Evolutionary conservation across 208 protist species (phyloP).

Genomic region (Trichomonas tenax): DNA sequence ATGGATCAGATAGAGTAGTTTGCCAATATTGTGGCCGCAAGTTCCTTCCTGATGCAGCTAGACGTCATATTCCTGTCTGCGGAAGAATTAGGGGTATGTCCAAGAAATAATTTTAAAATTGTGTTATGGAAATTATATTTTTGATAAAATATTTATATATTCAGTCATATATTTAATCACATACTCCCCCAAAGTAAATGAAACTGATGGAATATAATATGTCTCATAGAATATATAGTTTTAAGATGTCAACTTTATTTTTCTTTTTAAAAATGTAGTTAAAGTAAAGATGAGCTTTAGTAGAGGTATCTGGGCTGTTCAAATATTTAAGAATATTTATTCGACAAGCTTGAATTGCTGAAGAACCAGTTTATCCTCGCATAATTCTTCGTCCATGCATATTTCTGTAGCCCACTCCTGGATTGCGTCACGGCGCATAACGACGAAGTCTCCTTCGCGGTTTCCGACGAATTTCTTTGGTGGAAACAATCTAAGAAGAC

Average conservation of each 20-base stretch:
- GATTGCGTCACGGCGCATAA: neutral
- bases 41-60: neutral
- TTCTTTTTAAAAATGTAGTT: too few relatives aligned
- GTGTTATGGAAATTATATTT: neutral
- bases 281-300: too few relatives aligned
- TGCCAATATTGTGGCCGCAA: neutral
- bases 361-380: neutral
- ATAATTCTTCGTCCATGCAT: neutral
- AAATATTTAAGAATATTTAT: neutral
- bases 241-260: too few relatives aligned
- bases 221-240: too few relatives aligned
- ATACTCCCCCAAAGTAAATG: too few relatives aligned
- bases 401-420: neutral
- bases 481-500: neutral
- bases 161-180: too few relatives aligned
- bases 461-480: neutral
- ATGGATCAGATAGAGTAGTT: neutral
- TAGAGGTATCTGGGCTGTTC: too few relatives aligned
- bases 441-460: neutral
- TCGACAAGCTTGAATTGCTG: neutral
- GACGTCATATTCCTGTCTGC: conserved; percentile 9
- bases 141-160: too few relatives aligned
- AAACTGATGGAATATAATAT: too few relatives aligned
- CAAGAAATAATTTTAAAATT: neutral
- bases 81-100: neutral